Conservation (phyloP, 441 rosid genomes). For the Kokia cookei region DNA sequence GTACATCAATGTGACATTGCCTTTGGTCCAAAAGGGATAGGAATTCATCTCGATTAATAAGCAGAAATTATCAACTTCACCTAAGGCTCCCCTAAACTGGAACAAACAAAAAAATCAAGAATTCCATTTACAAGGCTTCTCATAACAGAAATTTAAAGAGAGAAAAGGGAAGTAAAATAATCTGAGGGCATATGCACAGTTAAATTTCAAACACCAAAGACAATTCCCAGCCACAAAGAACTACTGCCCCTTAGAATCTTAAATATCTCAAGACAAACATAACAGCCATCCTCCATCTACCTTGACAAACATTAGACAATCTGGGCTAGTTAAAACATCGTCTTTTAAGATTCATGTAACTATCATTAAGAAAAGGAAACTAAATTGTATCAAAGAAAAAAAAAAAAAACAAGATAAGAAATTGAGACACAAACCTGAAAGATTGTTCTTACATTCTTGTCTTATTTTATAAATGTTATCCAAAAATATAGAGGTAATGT, state of each 20-base stretch:
- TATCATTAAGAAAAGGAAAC: not conserved
- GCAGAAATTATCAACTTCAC: not conserved
- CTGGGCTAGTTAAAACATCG: not conserved
- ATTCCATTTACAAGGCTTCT: not conserved
- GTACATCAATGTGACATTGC: not conserved
- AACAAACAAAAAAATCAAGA: not conserved
- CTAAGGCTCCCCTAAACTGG: not conserved
- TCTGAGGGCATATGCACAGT: not conserved
- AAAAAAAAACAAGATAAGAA: no score
- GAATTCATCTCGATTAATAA: not conserved
- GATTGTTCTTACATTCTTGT: not conserved
- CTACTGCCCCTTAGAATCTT: not conserved
- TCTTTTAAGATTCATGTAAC: not conserved
- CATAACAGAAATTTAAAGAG: not conserved
- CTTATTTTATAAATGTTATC: not conserved
- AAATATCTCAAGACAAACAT: not conserved
- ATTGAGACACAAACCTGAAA: not conserved
- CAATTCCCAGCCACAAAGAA: not conserved
- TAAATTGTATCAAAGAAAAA: not conserved
- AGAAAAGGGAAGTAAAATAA: not conserved
- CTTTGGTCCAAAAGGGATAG: not conserved
- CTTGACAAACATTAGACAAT: not conserved
- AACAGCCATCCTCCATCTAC: not conserved
- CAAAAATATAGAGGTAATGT: not conserved
- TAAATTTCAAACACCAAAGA: not conserved